Base-by-base conservation (phyloP, 1,284 basidiomycete genomes). In the Inonotus obliquus region DNA sequence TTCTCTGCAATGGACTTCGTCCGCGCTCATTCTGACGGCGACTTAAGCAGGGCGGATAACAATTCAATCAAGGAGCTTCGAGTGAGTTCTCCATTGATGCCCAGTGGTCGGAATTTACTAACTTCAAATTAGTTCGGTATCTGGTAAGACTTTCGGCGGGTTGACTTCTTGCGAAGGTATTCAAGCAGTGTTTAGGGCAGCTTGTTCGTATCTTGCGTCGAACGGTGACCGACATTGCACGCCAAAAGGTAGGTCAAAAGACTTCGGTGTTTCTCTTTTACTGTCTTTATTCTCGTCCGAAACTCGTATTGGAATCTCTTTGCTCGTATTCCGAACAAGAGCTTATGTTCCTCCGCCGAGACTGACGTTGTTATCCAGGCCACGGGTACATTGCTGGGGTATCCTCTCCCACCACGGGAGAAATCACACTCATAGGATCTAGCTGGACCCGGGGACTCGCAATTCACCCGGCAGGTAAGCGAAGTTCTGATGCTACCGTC, bases 391-490 rank as follows among this genome's bases (percentile, higher is more conserved):
- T 25, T 25, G 58, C 57, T 21, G 5, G 9, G 27, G 27, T 69
- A 23, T 38, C 57, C 47, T 60, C 63, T 13, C 61, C 62, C 38
- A 53, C 48, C 7, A 65, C 54, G 21, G 60, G 63, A 23, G 4
- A 32, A 32, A 47, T 57, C 21, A 62, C 54, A 27, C 51, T 70
- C 60, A 80, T 87, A 62, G 77, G 75, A 4, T 68, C 81, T 0
- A 80, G 83, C 4, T 89, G 87, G 85, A 91, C 89, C 11, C 81
- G 82, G 51, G 89, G 88, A 5, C 79, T 91, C 4, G 86, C 83
- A 4, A 77, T 89, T 27, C 87, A 90, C 67, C 87, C 87, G 21
- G 82, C 89, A 60, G 87, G 89, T 89, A 65, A 56, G 80, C 75
- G 29, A 9, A 10, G 25, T 29, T 21, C 4, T 3, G 21, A 21